These are phyloP conservation scores for Diplosphaera chodatii DNA, from an alignment of 139 green algal genomes.

Conservation along the genomic window DNA sequence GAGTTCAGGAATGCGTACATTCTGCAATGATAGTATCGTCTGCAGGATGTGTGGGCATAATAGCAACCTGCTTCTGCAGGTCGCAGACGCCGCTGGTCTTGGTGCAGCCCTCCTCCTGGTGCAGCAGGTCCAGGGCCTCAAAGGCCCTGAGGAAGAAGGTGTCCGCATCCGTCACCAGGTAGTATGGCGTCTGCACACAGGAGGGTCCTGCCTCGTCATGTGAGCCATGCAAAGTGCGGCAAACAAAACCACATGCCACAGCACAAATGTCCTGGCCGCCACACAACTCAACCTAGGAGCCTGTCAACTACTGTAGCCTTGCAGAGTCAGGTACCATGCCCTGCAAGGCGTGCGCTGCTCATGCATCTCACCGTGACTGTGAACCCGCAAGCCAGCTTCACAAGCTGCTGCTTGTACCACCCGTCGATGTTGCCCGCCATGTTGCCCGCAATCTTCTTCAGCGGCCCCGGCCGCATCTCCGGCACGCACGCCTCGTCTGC, in stretches of 20 bases:
- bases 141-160: background rate
- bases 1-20: too few species aligned
- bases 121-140: background rate
- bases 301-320: too few species aligned
- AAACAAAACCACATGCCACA: too few species aligned
- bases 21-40: too few species aligned
- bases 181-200: conserved; percentile 4
- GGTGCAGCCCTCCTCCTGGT: background rate
- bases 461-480: background rate
- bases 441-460: background rate
- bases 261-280: too few species aligned
- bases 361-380: background rate
- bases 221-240: too few species aligned
- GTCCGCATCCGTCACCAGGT: background rate
- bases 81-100: background rate
- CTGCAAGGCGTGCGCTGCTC: too few species aligned
- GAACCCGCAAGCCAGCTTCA: background rate
- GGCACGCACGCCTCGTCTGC: background rate
- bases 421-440: background rate
- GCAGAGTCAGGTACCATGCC: too few species aligned
- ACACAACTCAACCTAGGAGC: too few species aligned
- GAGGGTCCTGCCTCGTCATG: too few species aligned
- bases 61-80: background rate
- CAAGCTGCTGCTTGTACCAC: background rate
- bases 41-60: background rate